Conservation (phyloP, 2,329 filamentous ascomycete genomes). For the Paraconiothyrium brasiliense region DNA sequence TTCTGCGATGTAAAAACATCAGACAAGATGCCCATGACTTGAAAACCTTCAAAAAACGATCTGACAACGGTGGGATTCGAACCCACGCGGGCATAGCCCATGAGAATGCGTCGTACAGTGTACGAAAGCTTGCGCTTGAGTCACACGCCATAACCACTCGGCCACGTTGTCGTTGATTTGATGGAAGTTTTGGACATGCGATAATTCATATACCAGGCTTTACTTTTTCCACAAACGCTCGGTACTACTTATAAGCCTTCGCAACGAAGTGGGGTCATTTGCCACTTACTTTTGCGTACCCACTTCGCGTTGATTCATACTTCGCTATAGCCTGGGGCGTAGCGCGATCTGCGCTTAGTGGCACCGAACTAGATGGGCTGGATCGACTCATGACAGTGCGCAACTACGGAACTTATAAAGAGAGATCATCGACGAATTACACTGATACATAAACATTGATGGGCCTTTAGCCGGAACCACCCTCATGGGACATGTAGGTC, state of each 20-base stretch:
- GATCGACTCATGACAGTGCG: not conserved
- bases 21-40: not conserved
- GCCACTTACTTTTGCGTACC: too few relatives aligned
- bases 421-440: not conserved
- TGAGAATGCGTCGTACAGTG: constrained; percentile 22
- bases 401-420: not conserved
- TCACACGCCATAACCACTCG: constrained; percentile 28
- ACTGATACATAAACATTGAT: not conserved
- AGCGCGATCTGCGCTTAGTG: not conserved
- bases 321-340: not conserved
- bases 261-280: not conserved
- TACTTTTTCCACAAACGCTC: too few relatives aligned
- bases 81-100: constrained; percentile 27
- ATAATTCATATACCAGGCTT: not conserved
- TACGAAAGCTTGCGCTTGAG: constrained; percentile 26
- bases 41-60: not conserved
- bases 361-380: not conserved
- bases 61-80: constrained; percentile 20
- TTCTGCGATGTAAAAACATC: too few relatives aligned
- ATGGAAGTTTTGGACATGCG: not conserved
- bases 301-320: not conserved
- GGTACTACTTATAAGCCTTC: too few relatives aligned
- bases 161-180: not conserved
- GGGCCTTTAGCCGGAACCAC: not conserved
- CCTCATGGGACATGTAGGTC: not conserved